A percentile compares a stretch with the other conserved stretches of the same genome.
Conservation (phyloP, 176 grass and related monocot genomes). For the Musa acuminata region DNA sequence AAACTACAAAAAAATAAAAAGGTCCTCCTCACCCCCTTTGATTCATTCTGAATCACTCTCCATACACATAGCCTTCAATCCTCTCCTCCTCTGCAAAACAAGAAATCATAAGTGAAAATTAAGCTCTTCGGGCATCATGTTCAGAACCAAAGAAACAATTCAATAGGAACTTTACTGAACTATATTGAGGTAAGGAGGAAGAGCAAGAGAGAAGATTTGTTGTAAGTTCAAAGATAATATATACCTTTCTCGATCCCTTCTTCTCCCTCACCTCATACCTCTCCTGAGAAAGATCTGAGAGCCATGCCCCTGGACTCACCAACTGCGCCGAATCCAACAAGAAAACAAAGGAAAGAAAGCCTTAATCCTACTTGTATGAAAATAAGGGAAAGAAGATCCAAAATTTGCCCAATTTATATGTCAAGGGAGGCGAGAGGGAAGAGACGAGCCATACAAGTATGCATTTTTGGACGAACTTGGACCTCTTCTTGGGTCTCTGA, state of each 20-base stretch:
- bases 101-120: not conserved
- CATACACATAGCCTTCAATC: conserved; percentile 88
- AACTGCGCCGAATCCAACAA: conserved; percentile 26
- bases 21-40: not conserved
- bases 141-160: not conserved
- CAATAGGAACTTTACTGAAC: not conserved
- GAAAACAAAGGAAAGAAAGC: not conserved
- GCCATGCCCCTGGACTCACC: conserved; percentile 87
- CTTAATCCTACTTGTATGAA: not conserved
- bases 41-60: conserved; percentile 83
- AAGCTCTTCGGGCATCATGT: too few relatives aligned
- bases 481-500: conserved; percentile 96
- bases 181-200: not conserved
- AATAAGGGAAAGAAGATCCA: not conserved
- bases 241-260: conserved; percentile 84
- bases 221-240: not conserved
- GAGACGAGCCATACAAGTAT: not conserved
- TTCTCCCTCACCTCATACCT: conserved; percentile 98
- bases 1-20: not conserved
- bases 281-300: conserved; percentile 89
- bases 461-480: conserved; percentile 77
- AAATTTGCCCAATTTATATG: not conserved
- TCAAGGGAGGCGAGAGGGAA: not conserved
- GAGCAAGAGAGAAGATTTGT: not conserved
- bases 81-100: conserved; percentile 65